Evolutionary conservation across 2,329 filamentous ascomycete genomes (phyloP).

Genomic region (Lithohypha guttulata): DNA sequence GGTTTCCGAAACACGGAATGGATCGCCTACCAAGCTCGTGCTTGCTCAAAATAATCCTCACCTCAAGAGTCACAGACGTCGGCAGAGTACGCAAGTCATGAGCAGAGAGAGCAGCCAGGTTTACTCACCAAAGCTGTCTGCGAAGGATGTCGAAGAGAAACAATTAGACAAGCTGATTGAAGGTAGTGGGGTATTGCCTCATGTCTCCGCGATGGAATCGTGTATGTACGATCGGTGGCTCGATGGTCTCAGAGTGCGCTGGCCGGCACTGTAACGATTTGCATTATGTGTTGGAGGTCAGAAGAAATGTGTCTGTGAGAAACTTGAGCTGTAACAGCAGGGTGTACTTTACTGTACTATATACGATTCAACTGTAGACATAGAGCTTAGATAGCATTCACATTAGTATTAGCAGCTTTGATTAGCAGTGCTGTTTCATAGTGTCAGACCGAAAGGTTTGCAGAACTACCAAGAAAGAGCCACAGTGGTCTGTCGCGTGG

Average conservation of each 20-base stretch:
- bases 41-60: conserved; percentile 77
- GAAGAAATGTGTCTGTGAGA: too few species aligned
- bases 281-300: too few species aligned
- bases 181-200: conserved; percentile 71
- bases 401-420: not conserved
- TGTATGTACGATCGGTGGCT: conserved; percentile 86
- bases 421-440: not conserved
- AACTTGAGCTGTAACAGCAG: too few species aligned
- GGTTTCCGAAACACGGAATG: not conserved
- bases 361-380: not conserved
- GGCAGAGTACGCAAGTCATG: conserved; percentile 39
- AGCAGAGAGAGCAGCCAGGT: conserved; percentile 21
- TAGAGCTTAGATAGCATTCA: conserved; percentile 1
- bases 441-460: not conserved
- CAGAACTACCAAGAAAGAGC: not conserved
- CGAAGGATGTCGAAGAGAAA: conserved; percentile 35
- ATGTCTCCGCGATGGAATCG: conserved; percentile 78
- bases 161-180: conserved; percentile 35
- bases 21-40: conserved; percentile 50
- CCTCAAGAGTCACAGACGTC: conserved; percentile 63
- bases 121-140: conserved; percentile 26
- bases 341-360: too few species aligned
- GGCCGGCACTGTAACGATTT: conserved; percentile 30
- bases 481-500: too few species aligned
- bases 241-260: conserved; percentile 65